Conservation (phyloP, 129 eudicot genomes). For the Mikania micrantha region DNA sequence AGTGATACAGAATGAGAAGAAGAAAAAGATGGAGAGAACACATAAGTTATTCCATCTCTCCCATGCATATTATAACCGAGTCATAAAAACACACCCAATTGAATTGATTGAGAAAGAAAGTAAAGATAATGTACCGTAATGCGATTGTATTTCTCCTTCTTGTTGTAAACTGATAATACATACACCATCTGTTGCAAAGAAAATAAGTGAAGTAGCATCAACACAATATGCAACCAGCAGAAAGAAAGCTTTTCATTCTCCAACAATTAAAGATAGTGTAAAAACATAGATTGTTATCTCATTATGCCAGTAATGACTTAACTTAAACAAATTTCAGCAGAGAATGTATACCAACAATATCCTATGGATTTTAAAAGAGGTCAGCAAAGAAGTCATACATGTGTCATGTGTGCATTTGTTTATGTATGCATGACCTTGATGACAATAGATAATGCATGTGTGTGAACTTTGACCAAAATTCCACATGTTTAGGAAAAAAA, state of each 20-base stretch:
- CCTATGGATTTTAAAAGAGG: conserved; percentile 1
- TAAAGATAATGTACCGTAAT: conserved; percentile 54
- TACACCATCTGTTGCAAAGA: conserved; percentile 60
- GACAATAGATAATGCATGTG: background rate
- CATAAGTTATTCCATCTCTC: background rate
- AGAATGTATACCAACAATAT: background rate
- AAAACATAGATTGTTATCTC: background rate
- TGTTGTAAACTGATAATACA: conserved; percentile 75
- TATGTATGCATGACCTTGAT: conserved; percentile 11
- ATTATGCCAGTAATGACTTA: background rate
- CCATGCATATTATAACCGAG: background rate
- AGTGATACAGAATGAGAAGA: background rate
- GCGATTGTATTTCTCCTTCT: conserved; percentile 72
- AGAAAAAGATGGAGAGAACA: background rate
- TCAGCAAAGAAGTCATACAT: background rate
- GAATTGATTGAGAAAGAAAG: background rate
- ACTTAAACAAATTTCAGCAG: background rate
- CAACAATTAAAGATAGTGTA: conserved; percentile 4
- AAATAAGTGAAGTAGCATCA: background rate
- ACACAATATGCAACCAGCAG: background rate
- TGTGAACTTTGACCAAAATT: background rate
- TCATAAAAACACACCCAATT: background rate
- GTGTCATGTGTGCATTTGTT: background rate
- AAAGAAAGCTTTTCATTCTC: conserved; percentile 4
- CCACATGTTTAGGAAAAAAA: background rate